Evolutionary conservation across 768 basidiomycete species (phyloP), one percentile per base, ranked within the genome.

Genomic region (Dioszegia crocea): DNA sequence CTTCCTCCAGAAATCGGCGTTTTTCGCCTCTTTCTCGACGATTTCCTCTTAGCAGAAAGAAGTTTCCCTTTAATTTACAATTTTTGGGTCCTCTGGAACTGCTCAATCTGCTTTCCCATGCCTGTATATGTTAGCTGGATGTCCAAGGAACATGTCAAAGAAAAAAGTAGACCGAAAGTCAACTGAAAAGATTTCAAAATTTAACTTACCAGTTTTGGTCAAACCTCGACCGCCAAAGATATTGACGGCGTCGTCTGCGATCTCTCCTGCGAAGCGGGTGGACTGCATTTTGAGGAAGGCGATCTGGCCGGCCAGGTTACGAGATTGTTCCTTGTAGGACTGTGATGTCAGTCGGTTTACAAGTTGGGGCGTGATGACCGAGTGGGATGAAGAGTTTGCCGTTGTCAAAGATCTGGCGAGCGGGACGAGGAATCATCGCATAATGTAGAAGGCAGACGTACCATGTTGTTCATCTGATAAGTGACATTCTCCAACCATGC

Each of bases 401-500:
- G n/a, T n/a, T n/a, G n/a, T n/a, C n/a, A n/a, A n/a, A n/a, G n/a
- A n/a, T n/a, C n/a, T n/a, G n/a, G n/a, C n/a, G n/a, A n/a, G n/a
- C 19, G 27, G 21, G 8, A 24, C 55, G 51, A 47, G 64, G 23
- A 63, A 36, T 21, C 21, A 19, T 10, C 29, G 29, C n/a, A n/a
- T n/a, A n/a, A n/a, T n/a, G 9, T 11, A 6, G 29, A n/a, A 33
- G 53, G n/a, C 23, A 23, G 50, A 56, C 78, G 29, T 43, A 82
- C 81, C 90, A 92, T 91, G 56, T 89, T 83, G 64, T 80, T 84
- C 88, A 91, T 91, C 75, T 92, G 90, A 73, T 85, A 87, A 0
- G 90, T 92, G 53, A 93, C 78, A 57, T 83, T 87, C 79, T 93
- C 91, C 17, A 92, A 78, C 89, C 89, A 92, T n/a, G 81, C 82